Evolutionary conservation across 768 basidiomycete species (phyloP).

Genomic region (Leccinellum rugosiceps): DNA sequence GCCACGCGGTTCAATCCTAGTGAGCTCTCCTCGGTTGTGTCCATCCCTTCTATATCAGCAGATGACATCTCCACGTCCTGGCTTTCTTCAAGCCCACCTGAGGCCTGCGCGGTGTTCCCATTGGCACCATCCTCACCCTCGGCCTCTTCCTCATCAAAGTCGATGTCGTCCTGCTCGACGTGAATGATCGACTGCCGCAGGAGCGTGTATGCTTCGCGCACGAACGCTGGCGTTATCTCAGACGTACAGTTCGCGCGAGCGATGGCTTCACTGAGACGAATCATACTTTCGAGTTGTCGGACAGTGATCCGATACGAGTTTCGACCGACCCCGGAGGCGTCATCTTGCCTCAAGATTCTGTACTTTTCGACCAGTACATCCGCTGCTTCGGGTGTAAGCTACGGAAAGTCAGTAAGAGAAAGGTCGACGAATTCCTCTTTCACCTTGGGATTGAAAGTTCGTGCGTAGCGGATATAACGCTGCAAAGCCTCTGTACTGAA

Average conservation of each 20-base stretch:
- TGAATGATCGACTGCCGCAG: conserved; percentile 98
- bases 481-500: conserved; percentile 97
- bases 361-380: conserved; percentile 96
- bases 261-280: conserved; percentile 95
- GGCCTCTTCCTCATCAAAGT: conserved; percentile 90
- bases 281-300: conserved; percentile 97
- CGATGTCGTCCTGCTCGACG: conserved; percentile 98
- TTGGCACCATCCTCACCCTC: conserved; percentile 50
- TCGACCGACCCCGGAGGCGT: conserved; percentile 79
- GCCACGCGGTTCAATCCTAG: conserved; percentile 37
- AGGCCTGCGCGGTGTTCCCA: conserved; percentile 32
- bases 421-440: background rate
- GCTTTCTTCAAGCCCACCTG: conserved; percentile 46
- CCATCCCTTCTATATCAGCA: conserved; percentile 53
- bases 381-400: conserved; percentile 93
- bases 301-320: conserved; percentile 98
- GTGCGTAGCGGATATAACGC: conserved; percentile 93
- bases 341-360: conserved; percentile 86
- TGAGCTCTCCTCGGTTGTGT: conserved; percentile 50
- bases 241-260: conserved; percentile 94
- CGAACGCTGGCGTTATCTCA: conserved; percentile 95
- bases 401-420: conserved; percentile 11
- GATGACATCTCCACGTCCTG: conserved; percentile 64
- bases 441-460: conserved; percentile 98
- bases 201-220: conserved; percentile 92